Evolutionary conservation across 106 monocot genomes (phyloP).

Genomic region (Chionographis japonica): DNA sequence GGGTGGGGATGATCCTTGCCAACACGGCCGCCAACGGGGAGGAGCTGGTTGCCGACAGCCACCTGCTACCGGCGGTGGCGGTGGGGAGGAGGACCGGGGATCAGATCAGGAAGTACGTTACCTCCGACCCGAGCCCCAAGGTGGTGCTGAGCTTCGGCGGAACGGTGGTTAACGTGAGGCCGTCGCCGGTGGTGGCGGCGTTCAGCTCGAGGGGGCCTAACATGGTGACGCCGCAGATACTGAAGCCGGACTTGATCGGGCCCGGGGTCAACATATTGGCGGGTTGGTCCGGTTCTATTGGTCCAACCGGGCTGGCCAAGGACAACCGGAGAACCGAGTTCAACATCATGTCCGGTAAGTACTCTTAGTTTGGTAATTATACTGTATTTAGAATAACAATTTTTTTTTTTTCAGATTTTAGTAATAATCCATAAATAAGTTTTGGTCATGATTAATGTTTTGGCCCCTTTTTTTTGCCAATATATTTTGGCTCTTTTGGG

Average conservation of each 20-base stretch:
- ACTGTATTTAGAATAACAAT: too few species aligned
- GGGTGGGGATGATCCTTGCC: conserved; percentile 53
- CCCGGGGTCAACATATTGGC: conserved; percentile 59
- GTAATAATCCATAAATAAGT: too few species aligned
- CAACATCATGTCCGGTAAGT: conserved; percentile 56
- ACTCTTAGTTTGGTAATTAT: too few species aligned
- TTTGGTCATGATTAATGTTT: too few species aligned
- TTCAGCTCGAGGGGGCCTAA: conserved; percentile 58
- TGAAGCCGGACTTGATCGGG: conserved; percentile 57
- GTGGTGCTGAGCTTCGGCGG: conserved; percentile 40
- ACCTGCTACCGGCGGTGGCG: conserved; percentile 48
- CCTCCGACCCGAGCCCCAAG: conserved; percentile 7
- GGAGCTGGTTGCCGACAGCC: conserved; percentile 57
- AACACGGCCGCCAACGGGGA: conserved; percentile 56
- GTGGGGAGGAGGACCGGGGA: conserved; percentile 41
- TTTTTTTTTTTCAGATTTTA: too few species aligned
- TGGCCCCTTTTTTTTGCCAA: too few species aligned
- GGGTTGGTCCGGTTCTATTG: conserved; percentile 37
- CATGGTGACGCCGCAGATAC: conserved; percentile 35
- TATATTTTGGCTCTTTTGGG: too few species aligned
- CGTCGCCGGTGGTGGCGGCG: conserved; percentile 52
- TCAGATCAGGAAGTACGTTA: conserved; percentile 29
- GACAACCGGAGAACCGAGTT: conserved; percentile 37
- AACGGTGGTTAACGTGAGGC: conserved; percentile 43
- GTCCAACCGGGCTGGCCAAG: conserved; percentile 39